Percentiles rank a stretch among this genome's conserved stretches.
Conservation (phyloP, 192 early-diverging fungal species). For the Gonapodya prolifera region DNA sequence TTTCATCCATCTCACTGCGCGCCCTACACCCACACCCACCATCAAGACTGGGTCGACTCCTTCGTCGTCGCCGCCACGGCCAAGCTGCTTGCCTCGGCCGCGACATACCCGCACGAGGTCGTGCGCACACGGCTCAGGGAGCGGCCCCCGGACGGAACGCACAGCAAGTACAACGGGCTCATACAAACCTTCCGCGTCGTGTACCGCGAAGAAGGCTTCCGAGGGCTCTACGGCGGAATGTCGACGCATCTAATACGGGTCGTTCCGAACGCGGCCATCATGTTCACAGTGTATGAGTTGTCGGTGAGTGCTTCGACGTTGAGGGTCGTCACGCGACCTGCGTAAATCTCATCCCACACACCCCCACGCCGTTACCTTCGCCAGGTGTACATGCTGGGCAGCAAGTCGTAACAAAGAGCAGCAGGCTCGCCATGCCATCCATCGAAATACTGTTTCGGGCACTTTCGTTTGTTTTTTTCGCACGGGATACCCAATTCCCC, state of each 20-base stretch:
- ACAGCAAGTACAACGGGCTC: slow-evolving; percentile 66
- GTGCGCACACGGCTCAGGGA: slow-evolving; percentile 65
- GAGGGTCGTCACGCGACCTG: too few relatives aligned
- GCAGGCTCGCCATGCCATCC: too few relatives aligned
- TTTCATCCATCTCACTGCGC: neutral
- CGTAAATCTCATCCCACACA: too few relatives aligned
- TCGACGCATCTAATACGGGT: slow-evolving; percentile 86
- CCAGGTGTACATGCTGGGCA: too few relatives aligned
- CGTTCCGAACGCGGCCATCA: slow-evolving; percentile 89
- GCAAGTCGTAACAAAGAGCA: too few relatives aligned
- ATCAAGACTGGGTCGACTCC: slow-evolving; percentile 64
- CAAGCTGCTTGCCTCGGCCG: slow-evolving; percentile 73
- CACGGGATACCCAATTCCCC: too few relatives aligned
- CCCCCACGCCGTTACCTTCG: too few relatives aligned
- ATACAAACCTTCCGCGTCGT: slow-evolving; percentile 36
- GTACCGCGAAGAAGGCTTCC: slow-evolving; percentile 65
- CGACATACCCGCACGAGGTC: slow-evolving; percentile 95
- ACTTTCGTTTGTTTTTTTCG: too few relatives aligned
- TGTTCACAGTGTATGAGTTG: slow-evolving; percentile 77
- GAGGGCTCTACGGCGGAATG: slow-evolving; percentile 88
- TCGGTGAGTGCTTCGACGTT: neutral
- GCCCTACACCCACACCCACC: too few relatives aligned
- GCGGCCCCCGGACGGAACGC: slow-evolving; percentile 50
- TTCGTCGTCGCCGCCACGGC: slow-evolving; percentile 69
- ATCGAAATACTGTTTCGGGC: too few relatives aligned